Percentiles rank a stretch among this genome's conserved stretches.
Conservation (phyloP, 2,329 filamentous ascomycete genomes). For the Massarina eburnea region DNA sequence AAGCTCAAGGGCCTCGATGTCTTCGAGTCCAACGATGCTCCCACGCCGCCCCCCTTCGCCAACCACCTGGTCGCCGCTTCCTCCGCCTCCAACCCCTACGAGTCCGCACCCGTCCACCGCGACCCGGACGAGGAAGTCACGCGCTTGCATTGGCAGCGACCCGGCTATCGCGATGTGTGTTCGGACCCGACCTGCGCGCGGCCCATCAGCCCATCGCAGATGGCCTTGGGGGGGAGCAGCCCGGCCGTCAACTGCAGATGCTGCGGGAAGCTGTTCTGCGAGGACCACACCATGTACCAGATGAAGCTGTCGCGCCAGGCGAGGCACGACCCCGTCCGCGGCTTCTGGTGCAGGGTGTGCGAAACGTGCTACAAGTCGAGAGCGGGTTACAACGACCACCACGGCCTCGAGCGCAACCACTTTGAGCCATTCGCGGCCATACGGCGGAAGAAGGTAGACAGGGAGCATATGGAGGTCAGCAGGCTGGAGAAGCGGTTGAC, state of each 20-base stretch:
- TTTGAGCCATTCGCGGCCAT: constrained; percentile 69
- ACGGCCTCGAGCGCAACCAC: constrained; percentile 70
- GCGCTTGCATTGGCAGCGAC: constrained; percentile 83
- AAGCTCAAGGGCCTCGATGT: constrained; percentile 90
- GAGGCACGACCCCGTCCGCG: constrained; percentile 83
- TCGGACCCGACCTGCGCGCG: constrained; percentile 80
- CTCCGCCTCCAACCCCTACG: constrained; percentile 34
- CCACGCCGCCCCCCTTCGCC: constrained; percentile 43
- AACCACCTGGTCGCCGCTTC: constrained; percentile 34
- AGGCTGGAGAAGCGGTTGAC: constrained; percentile 89
- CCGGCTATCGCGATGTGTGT: constrained; percentile 74
- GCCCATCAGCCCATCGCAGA: constrained; percentile 44
- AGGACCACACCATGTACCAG: constrained; percentile 98
- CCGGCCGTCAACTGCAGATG: constrained; percentile 91
- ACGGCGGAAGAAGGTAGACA: constrained; percentile 78
- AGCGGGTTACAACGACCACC: constrained; percentile 91
- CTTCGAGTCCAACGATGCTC: constrained; percentile 85
- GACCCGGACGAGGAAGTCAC: constrained; percentile 92
- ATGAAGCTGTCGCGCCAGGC: constrained; percentile 94
- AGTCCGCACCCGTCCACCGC: constrained; percentile 36
- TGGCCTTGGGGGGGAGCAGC: constrained; percentile 74
- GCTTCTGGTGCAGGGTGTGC: constrained; percentile 92
- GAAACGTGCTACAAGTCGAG: constrained; percentile 99
- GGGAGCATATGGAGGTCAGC: constrained; percentile 83
- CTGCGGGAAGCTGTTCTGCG: constrained; percentile 91